These are phyloP conservation scores for Curvularia lunata DNA, from an alignment of 2,329 filamentous ascomycete genomes.

Conservation along the genomic window DNA sequence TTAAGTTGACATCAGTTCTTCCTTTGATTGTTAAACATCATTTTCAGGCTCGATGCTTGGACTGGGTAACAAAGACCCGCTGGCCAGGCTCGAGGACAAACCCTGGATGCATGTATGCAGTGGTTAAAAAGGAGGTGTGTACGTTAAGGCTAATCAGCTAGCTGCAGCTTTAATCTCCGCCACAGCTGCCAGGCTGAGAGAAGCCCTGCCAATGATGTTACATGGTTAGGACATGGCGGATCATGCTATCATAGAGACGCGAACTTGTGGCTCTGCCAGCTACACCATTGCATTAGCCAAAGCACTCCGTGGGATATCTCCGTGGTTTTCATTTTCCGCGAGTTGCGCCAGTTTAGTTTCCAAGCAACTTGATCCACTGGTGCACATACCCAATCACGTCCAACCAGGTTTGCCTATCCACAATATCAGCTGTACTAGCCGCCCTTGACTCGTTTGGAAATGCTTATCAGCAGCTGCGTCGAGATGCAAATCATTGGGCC, in stretches of 20 bases:
- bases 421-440: neutral
- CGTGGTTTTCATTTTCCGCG: neutral
- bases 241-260: neutral
- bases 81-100: neutral
- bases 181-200: neutral
- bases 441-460: neutral
- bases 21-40: neutral
- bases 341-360: neutral
- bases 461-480: neutral
- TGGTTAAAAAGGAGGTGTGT: neutral
- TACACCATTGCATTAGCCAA: neutral
- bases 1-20: neutral
- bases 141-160: neutral
- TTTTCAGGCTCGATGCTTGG: neutral
- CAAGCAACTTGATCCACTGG: neutral
- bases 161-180: neutral
- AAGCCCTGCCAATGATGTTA: neutral
- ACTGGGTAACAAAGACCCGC: neutral
- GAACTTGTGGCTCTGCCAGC: neutral
- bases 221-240: neutral
- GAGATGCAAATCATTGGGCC: neutral
- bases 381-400: neutral
- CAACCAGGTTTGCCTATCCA: neutral
- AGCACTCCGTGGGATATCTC: neutral
- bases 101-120: neutral